phyloP scores from a whole-genome alignment of 176 grass and related monocot species.

The Ampelocalamus luodianensis region DNA sequence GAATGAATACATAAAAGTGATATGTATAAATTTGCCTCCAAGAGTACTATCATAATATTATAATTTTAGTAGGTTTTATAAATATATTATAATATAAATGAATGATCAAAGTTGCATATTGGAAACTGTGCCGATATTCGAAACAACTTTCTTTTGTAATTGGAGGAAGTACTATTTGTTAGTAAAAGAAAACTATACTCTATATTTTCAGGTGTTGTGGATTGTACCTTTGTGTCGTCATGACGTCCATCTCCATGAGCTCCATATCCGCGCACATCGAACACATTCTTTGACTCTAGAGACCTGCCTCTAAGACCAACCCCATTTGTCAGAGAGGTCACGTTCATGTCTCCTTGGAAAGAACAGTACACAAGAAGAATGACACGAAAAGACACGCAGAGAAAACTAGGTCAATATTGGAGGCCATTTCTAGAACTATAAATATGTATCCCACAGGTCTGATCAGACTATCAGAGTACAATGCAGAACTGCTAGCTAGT shows the following conservation, averaged over 20 bases:
- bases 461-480: neutral
- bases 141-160: no score
- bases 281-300: slow-evolving; percentile 24
- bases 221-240: slow-evolving; percentile 60
- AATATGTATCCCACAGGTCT: neutral
- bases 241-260: slow-evolving; percentile 56
- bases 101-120: no score
- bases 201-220: slow-evolving; percentile 9
- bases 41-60: no score
- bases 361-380: slow-evolving; percentile 18
- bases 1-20: no score
- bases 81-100: no score
- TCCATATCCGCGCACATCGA: slow-evolving; percentile 52
- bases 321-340: neutral
- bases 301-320: slow-evolving; percentile 5
- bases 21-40: no score
- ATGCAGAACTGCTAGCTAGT: neutral
- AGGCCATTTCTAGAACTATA: neutral
- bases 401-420: neutral
- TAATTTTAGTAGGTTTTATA: no score
- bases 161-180: neutral
- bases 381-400: neutral
- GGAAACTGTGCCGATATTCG: no score
- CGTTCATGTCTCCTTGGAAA: slow-evolving; percentile 7
- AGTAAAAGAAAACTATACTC: neutral